Evolutionary conservation across 257 asterid genomes (phyloP).

Genomic region (Plectranthus barbatus): DNA sequence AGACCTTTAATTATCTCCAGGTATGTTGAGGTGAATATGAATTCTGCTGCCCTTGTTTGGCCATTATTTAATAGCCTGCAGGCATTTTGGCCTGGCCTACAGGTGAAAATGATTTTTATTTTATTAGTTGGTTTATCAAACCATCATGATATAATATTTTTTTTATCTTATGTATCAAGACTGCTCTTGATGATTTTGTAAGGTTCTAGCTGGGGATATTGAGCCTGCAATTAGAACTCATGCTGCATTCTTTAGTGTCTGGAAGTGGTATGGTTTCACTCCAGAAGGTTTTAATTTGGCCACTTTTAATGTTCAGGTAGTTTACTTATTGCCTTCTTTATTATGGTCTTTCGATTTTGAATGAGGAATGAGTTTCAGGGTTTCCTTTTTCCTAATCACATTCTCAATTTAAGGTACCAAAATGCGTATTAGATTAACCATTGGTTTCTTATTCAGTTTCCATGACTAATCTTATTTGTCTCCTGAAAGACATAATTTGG

Average conservation of each 20-base stretch:
- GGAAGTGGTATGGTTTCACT: constrained; percentile 94
- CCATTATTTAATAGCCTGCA: constrained; percentile 94
- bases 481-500: background rate
- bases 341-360: constrained; percentile 1
- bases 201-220: constrained; percentile 98
- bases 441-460: too few species aligned
- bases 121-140: background rate
- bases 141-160: background rate
- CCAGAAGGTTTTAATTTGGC: constrained; percentile 99
- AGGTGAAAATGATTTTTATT: constrained; percentile 38
- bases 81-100: constrained; percentile 99
- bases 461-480: constrained; percentile 6
- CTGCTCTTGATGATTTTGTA: constrained; percentile 26
- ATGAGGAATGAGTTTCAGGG: background rate
- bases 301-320: constrained; percentile 80
- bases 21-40: constrained; percentile 99
- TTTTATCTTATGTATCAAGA: constrained; percentile 13
- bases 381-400: background rate
- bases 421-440: too few species aligned
- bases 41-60: constrained; percentile 97
- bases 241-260: constrained; percentile 89
- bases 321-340: constrained; percentile 12
- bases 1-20: constrained; percentile 27
- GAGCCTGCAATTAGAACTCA: constrained; percentile 95
- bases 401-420: too few species aligned